Evolutionary conservation across 208 protist genomes (phyloP).

Genomic region (Crithidia expoeki): DNA sequence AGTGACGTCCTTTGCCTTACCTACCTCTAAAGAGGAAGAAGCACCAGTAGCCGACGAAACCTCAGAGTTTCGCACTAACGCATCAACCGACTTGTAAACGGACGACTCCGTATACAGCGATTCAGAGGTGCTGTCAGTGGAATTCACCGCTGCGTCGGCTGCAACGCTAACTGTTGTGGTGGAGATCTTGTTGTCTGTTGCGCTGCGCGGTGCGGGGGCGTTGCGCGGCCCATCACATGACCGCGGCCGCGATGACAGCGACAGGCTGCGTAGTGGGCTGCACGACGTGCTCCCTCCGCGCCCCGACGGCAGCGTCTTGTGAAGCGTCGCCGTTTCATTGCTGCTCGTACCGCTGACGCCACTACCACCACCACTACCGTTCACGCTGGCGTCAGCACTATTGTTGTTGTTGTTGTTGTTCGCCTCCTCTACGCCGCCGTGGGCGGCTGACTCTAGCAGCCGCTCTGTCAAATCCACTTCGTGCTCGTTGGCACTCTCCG

Average conservation of each 20-base stretch:
- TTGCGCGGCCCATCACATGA: constrained; percentile 10
- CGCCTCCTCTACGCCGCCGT: not conserved
- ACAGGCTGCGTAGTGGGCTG: constrained; percentile 3
- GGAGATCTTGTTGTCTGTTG: not conserved
- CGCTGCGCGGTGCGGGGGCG: not conserved
- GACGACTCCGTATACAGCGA: not conserved
- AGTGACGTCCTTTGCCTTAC: not conserved
- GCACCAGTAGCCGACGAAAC: not conserved
- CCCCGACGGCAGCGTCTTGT: not conserved
- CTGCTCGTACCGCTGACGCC: not conserved
- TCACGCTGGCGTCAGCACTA: not conserved
- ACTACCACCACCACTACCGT: not conserved
- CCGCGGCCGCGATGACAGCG: constrained; percentile 2
- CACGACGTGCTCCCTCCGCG: not conserved
- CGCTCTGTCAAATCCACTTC: constrained; percentile 27
- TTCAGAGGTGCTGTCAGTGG: not conserved
- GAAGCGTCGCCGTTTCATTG: not conserved
- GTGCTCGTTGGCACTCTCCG: constrained; percentile 17
- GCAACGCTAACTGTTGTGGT: not conserved
- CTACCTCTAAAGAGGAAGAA: not conserved
- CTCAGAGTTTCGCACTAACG: not conserved
- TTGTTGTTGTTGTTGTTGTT: no score
- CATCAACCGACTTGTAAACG: not conserved
- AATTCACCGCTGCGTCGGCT: not conserved
- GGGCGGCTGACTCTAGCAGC: constrained; percentile 27